Evolutionary conservation across 805 yeast genomes (phyloP), one percentile per base, ranked within the genome.

Genomic region (Maudiozyma pseudohumilis): DNA sequence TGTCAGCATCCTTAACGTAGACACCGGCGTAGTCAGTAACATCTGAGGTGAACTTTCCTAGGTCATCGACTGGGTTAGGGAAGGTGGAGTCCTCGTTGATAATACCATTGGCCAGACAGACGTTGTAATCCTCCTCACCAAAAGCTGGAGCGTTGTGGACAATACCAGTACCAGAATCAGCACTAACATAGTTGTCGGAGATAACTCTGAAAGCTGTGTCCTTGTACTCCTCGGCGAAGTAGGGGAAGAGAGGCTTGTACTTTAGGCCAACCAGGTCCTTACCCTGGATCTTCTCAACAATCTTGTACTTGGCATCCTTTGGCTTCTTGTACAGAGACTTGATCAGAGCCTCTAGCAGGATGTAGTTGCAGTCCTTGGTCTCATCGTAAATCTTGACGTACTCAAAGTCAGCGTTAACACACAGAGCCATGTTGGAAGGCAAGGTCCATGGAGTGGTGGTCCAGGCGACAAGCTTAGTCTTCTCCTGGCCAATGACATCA

Each of bases 361-460:
- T 86, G 69, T 74, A 92, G 64, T 84, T 67, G 55, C 75, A 74
- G 51, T 82, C 83, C 49, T 80, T 75, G 46, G 77, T 86, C 66
- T 89, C 96, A 59, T 92, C 96, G 51, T 68, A 79, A 46, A 92
- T 84, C 69, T 92, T 94, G 51, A 83, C 82, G 56, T 92, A 92
- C 65, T 87, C 96, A 45, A 86, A 77, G 9, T 77, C 74, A 38
- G 96, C 94, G 66, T 92, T 75, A 32, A 92, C 97, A 56, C 95
- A 88, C 44, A 92, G 72, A 11, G 88, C 89, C 59, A 92, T 65
- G 62, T 92, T 89, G 21, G 95, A 83, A 29, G 98, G 98, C 57
- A 92, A 70, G 35, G 99, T 94, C 99, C 99, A 92, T 37, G 99
- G 99, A 19, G 99, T 92, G 43, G 99, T 92, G 32, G 99, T 92